phyloP scores from a whole-genome alignment of 1,284 basidiomycete genomes.

The Puccinia horiana region DNA sequence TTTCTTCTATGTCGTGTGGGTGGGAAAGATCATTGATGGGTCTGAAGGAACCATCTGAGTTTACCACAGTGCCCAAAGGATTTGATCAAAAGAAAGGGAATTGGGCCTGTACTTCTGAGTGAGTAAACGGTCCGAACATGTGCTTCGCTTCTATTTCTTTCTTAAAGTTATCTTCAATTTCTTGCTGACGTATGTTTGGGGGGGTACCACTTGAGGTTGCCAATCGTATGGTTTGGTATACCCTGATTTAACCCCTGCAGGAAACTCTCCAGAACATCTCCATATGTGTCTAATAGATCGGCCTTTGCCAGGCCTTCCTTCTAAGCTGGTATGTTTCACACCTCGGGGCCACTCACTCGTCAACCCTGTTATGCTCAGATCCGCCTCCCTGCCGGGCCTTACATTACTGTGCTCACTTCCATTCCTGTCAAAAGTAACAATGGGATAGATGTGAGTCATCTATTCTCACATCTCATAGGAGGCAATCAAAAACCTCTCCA shows the following conservation, averaged over 20 bases:
- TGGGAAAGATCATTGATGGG: slow-evolving; percentile 15
- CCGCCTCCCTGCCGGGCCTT: too few species aligned
- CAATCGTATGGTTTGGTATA: not conserved
- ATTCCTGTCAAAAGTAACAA: too few species aligned
- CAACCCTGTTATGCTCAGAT: too few species aligned
- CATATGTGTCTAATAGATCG: not conserved
- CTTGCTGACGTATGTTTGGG: not conserved
- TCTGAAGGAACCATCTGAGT: not conserved
- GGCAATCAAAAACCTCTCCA: too few species aligned
- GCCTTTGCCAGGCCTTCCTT: not conserved
- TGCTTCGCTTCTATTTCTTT: not conserved
- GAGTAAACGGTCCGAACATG: not conserved
- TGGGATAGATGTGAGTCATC: too few species aligned
- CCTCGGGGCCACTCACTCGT: too few species aligned
- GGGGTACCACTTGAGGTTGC: not conserved
- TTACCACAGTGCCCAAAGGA: not conserved
- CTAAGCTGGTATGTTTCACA: not conserved
- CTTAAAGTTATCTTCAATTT: not conserved
- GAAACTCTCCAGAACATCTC: not conserved
- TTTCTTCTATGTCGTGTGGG: not conserved
- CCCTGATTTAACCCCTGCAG: not conserved
- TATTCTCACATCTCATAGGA: too few species aligned
- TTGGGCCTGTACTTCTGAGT: not conserved
- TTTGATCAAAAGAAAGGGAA: not conserved
- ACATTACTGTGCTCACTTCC: too few species aligned